Percentiles rank a stretch among this genome's conserved stretches.
Evolutionary conservation across 2,329 filamentous ascomycete species (phyloP).

Genomic region (Coniella lustricola): DNA sequence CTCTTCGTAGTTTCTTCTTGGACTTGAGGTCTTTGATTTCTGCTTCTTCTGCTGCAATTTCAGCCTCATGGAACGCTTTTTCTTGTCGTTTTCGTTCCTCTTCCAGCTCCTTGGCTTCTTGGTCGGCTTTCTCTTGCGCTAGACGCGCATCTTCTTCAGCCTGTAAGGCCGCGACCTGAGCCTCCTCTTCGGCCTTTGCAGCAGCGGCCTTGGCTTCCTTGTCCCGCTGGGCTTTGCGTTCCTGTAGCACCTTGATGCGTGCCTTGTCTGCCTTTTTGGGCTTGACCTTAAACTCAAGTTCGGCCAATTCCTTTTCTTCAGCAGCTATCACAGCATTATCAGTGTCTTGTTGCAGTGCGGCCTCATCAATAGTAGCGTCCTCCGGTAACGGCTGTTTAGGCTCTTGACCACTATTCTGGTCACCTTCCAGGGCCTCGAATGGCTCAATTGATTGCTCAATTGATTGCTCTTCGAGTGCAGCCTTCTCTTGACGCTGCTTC

Average conservation of each 20-base stretch:
- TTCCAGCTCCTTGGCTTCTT: conserved; percentile 12
- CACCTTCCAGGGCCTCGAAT: no score
- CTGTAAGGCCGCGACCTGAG: conserved; percentile 2
- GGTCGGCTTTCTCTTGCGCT: conserved; percentile 8
- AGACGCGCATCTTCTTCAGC: conserved; percentile 5
- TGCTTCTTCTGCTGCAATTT: conserved; percentile 12
- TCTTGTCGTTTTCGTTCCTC: conserved; percentile 3
- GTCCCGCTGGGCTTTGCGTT: conserved; percentile 11
- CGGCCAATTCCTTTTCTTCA: conserved; percentile 12
- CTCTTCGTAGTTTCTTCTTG: conserved; percentile 10
- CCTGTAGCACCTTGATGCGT: conserved; percentile 13
- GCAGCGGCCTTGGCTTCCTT: conserved; percentile 6
- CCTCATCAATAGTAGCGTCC: conserved; percentile 4
- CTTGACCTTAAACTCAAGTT: conserved; percentile 6
- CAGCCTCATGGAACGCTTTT: conserved; percentile 3
- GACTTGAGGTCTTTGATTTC: conserved; percentile 11
- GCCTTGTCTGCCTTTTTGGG: conserved; percentile 7
- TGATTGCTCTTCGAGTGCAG: conserved; percentile 1
- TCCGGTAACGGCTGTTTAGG: not conserved
- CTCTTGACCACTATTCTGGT: not conserved
- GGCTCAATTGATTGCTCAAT: not conserved
- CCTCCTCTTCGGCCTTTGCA: conserved; percentile 11
- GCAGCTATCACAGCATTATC: conserved; percentile 8
- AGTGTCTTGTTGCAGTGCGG: not conserved
- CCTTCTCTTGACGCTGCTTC: conserved; percentile 9